A percentile compares a stretch with the other conserved stretches of the same genome.
These are phyloP conservation scores for Chromera velia DNA, from an alignment of 73 alveolate genomes.

Conservation along the genomic window DNA sequence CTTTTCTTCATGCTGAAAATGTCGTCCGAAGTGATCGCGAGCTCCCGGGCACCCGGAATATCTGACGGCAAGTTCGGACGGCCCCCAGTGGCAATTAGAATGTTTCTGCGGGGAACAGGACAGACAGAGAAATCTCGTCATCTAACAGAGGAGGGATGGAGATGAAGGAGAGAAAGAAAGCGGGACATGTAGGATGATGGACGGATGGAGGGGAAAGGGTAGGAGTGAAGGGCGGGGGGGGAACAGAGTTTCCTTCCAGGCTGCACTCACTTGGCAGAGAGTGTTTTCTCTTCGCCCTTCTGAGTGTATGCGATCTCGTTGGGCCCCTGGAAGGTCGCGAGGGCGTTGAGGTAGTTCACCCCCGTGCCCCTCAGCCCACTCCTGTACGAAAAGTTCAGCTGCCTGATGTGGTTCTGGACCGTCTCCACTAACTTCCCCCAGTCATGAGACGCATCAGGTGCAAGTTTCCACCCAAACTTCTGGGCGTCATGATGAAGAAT, in stretches of 20 bases:
- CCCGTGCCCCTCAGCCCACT: neutral
- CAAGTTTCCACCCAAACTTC: neutral
- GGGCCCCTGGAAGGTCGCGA: neutral
- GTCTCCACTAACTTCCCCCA: neutral
- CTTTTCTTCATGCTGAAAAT: conserved; percentile 74
- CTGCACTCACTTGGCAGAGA: no score
- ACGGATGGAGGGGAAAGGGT: no score
- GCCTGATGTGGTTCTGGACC: neutral
- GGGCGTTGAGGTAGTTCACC: neutral
- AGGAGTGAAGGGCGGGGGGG: no score
- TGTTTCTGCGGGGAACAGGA: conserved; percentile 60
- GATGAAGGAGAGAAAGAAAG: no score
- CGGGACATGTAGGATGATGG: no score
- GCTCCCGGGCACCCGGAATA: conserved; percentile 60
- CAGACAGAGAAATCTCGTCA: no score
- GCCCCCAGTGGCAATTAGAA: conserved; percentile 88
- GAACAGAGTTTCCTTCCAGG: no score
- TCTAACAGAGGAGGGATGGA: no score
- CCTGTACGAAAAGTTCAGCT: neutral
- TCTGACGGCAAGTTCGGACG: conserved; percentile 59
- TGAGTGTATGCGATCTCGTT: neutral
- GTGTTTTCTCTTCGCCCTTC: neutral
- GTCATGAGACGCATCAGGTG: neutral
- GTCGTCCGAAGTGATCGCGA: conserved; percentile 64
- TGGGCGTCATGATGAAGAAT: neutral